Evolutionary conservation across 1,139 yeast species (phyloP).

Genomic region (Suhomyces wounanorum): DNA sequence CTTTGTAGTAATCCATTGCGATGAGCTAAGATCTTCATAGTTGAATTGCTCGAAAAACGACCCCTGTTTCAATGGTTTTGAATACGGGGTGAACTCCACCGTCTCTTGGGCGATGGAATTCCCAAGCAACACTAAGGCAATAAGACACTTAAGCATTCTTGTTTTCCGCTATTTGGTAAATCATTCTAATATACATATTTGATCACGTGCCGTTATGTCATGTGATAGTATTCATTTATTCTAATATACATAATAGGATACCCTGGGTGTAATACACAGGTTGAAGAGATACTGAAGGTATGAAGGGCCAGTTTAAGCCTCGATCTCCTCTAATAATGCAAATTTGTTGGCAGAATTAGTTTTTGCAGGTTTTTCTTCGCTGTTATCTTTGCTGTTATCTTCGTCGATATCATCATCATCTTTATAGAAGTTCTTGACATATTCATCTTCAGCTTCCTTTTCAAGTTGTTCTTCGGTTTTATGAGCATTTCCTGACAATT

Average conservation of each 20-base stretch:
- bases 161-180: not conserved
- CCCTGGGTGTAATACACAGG: not conserved
- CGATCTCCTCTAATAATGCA: constrained; percentile 52
- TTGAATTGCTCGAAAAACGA: constrained; percentile 74
- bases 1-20: constrained; percentile 65
- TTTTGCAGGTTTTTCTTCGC: constrained; percentile 10
- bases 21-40: constrained; percentile 35
- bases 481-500: constrained; percentile 11
- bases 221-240: not conserved
- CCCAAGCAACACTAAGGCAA: constrained; percentile 2
- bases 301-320: constrained; percentile 35
- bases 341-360: constrained; percentile 25
- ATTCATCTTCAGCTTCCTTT: constrained; percentile 34
- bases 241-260: not conserved
- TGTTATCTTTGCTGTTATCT: constrained; percentile 20
- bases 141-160: constrained; percentile 5
- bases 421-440: constrained; percentile 36
- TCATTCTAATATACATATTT: not conserved
- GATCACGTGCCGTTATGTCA: not conserved
- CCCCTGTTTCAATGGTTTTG: constrained; percentile 26
- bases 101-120: not conserved
- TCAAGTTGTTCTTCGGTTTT: constrained; percentile 26
- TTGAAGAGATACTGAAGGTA: not conserved
- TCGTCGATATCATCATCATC: constrained; percentile 23
- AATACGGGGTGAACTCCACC: constrained; percentile 5